A percentile compares a stretch with the other conserved stretches of the same genome.
Conservation (phyloP, 1,139 yeast genomes). For the Yamadazyma jaroonii region DNA sequence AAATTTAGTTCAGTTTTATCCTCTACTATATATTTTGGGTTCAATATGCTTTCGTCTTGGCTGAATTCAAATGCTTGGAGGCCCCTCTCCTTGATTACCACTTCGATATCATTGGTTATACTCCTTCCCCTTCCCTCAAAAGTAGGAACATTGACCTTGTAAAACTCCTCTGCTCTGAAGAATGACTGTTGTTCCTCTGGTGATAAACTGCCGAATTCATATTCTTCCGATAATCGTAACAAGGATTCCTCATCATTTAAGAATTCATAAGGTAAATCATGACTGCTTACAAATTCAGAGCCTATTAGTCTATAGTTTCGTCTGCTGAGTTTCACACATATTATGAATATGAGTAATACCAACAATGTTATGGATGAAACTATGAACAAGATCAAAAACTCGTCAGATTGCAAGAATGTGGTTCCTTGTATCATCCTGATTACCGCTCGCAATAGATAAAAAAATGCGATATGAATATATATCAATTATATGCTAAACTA, state of each 20-base stretch:
- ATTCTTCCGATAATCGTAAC: slow-evolving; percentile 34
- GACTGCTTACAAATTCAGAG: slow-evolving; percentile 17
- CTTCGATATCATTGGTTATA: slow-evolving; percentile 28
- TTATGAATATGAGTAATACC: neutral
- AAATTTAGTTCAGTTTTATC: slow-evolving; percentile 65
- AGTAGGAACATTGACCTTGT: slow-evolving; percentile 31
- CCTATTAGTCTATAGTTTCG: slow-evolving; percentile 19
- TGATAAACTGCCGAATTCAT: slow-evolving; percentile 34
- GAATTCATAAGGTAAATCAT: slow-evolving; percentile 36
- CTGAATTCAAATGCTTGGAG: slow-evolving; percentile 42
- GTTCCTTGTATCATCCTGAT: no score
- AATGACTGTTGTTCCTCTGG: slow-evolving; percentile 45
- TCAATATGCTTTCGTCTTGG: slow-evolving; percentile 27
- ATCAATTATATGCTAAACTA: no score
- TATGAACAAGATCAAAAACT: neutral
- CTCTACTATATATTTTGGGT: slow-evolving; percentile 47
- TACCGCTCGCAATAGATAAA: neutral
- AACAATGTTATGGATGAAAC: neutral
- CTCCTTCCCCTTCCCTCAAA: slow-evolving; percentile 34
- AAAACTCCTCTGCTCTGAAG: slow-evolving; percentile 34
- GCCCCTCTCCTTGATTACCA: slow-evolving; percentile 37
- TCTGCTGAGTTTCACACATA: neutral
- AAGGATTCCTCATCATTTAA: slow-evolving; percentile 43
- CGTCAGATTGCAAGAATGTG: neutral
- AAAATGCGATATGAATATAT: no score